A percentile compares a stretch with the other conserved stretches of the same genome.
phyloP scores from a whole-genome alignment of 805 yeast genomes.

The Pichia kluyveri region DNA sequence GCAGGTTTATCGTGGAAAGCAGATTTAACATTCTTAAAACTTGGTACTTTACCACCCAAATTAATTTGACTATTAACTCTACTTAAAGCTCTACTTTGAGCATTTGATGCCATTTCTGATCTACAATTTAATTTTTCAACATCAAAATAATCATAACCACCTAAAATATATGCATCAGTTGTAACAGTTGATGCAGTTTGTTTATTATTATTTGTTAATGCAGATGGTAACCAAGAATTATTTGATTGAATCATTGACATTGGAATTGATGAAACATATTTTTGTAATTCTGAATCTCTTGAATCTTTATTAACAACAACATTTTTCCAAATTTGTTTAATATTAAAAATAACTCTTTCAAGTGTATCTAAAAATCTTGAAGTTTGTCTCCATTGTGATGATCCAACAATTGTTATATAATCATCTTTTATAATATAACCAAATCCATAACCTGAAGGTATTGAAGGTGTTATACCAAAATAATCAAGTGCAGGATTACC shows the following conservation, averaged over 20 bases:
- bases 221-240: constrained; percentile 13
- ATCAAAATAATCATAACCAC: constrained; percentile 56
- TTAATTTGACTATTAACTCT: constrained; percentile 16
- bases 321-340: constrained; percentile 29
- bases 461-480: constrained; percentile 54
- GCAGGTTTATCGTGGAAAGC: constrained; percentile 1
- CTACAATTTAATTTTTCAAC: constrained; percentile 44
- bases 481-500: constrained; percentile 51
- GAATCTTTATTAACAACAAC: constrained; percentile 8
- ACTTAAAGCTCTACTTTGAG: constrained; percentile 19
- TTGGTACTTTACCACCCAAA: constrained; percentile 7
- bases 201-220: not conserved
- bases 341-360: constrained; percentile 39
- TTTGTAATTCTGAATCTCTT: constrained; percentile 19
- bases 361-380: constrained; percentile 45
- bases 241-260: constrained; percentile 25
- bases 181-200: not conserved
- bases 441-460: constrained; percentile 50
- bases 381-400: constrained; percentile 55
- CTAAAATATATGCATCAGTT: constrained; percentile 31
- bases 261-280: constrained; percentile 25
- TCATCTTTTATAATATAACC: constrained; percentile 48
- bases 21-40: constrained; percentile 6
- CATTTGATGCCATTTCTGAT: constrained; percentile 27
- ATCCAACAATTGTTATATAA: constrained; percentile 39